A percentile compares a stretch with the other conserved stretches of the same genome.
Evolutionary conservation across 78 protist species (phyloP).

Genomic region (Diacronema lutheri): DNA sequence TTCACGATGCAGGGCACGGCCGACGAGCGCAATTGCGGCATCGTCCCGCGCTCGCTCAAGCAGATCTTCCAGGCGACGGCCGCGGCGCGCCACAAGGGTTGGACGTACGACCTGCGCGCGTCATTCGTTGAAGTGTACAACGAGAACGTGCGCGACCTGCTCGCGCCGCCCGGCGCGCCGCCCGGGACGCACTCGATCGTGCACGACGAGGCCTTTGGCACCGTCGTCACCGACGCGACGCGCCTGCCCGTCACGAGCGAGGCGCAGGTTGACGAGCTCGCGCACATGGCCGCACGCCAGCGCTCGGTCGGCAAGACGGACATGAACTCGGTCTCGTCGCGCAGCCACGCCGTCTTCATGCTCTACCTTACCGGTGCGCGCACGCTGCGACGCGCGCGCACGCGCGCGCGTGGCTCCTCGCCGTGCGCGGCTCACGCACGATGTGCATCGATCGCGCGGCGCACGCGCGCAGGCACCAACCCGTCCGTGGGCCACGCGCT

Average conservation of each 20-base stretch:
- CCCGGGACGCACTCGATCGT: neutral
- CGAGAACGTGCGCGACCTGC: slow-evolving; percentile 38
- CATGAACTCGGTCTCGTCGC: slow-evolving; percentile 60
- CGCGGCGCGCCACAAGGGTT: neutral
- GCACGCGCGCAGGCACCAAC: too few relatives aligned
- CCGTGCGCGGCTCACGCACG: too few relatives aligned
- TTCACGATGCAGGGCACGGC: slow-evolving; percentile 49
- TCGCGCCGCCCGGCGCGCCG: neutral
- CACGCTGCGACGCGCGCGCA: too few relatives aligned
- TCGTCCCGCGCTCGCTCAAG: slow-evolving; percentile 26
- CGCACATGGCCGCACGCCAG: neutral
- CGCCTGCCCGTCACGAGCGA: neutral
- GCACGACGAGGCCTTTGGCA: slow-evolving; percentile 1
- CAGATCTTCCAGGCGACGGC: slow-evolving; percentile 9
- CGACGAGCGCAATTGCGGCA: neutral
- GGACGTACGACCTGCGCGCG: neutral
- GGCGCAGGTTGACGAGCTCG: neutral
- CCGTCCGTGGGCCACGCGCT: neutral
- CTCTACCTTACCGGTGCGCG: slow-evolving; percentile 35
- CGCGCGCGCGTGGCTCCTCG: too few relatives aligned
- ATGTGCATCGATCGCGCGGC: too few relatives aligned
- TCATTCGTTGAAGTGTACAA: slow-evolving; percentile 42
- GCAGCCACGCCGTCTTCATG: slow-evolving; percentile 67
- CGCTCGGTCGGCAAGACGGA: slow-evolving; percentile 54
- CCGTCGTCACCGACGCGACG: neutral